A percentile compares a stretch with the other conserved stretches of the same genome.
Conservation (phyloP, 192 early-diverging fungal genomes). For the Entomortierella lignicola region DNA sequence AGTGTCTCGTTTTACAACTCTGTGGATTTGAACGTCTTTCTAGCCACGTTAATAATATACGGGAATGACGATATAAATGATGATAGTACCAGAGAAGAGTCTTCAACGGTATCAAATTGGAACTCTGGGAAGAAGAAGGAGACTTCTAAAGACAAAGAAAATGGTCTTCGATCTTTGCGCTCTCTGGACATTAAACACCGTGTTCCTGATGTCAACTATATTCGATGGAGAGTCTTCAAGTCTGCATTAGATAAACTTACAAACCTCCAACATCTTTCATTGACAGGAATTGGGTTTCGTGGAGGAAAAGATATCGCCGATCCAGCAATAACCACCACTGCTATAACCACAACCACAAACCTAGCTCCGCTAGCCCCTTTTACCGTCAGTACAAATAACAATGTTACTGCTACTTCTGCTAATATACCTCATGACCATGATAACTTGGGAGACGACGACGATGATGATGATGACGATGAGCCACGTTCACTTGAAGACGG, state of each 20-base stretch:
- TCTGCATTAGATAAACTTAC: slow-evolving; percentile 12
- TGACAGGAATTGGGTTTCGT: slow-evolving; percentile 29
- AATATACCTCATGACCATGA: background rate
- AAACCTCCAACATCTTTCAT: slow-evolving; percentile 1
- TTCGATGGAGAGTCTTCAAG: slow-evolving; percentile 27
- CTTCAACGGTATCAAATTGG: background rate
- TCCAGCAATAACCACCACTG: background rate
- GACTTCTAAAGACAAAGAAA: background rate
- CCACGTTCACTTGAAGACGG: background rate
- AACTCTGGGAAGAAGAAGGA: background rate
- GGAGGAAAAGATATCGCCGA: background rate
- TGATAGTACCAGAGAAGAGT: background rate
- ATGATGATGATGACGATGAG: background rate
- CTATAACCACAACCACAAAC: background rate
- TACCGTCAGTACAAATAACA: background rate
- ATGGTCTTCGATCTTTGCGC: background rate
- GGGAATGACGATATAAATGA: background rate
- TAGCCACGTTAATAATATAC: background rate
- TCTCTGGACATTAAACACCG: slow-evolving; percentile 30
- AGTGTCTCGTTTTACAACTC: slow-evolving; percentile 28
- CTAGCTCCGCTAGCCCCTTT: background rate
- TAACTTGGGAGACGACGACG: slow-evolving; percentile 1
- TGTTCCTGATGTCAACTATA: slow-evolving; percentile 26
- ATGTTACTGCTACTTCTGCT: background rate
- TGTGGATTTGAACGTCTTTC: slow-evolving; percentile 23